Percentiles rank a stretch among this genome's conserved stretches.
Evolutionary conservation across 1,139 yeast species (phyloP).

Genomic region (Kodamaea plutei): DNA sequence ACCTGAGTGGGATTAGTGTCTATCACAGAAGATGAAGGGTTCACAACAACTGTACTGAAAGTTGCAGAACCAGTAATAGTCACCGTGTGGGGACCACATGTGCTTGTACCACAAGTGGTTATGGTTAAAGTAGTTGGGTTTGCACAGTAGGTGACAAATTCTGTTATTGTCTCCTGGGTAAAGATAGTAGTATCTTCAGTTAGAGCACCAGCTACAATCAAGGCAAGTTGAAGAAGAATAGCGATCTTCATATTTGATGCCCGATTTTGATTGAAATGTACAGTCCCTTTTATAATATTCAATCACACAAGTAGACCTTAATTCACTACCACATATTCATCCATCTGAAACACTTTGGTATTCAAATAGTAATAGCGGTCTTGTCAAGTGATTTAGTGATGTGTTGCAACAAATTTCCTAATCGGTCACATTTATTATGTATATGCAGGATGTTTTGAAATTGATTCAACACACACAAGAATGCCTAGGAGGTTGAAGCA

Average conservation of each 20-base stretch:
- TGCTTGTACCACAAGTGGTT: conserved; percentile 2
- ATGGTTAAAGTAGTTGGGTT: conserved; percentile 2
- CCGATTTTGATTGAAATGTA: no score
- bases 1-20: not conserved
- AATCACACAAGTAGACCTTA: no score
- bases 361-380: no score
- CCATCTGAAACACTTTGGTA: no score
- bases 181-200: not conserved
- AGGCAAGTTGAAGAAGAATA: not conserved
- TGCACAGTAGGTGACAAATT: conserved; percentile 1
- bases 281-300: no score
- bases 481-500: no score
- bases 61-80: conserved; percentile 1
- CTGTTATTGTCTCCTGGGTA: conserved; percentile 2
- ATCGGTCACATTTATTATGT: no score
- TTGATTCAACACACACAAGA: no score
- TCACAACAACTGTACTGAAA: conserved; percentile 1
- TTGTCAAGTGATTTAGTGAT: no score
- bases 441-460: no score
- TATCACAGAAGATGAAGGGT: not conserved
- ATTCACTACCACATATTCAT: no score
- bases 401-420: no score
- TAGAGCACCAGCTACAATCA: not conserved
- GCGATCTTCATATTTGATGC: not conserved
- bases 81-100: conserved; percentile 1